These are phyloP conservation scores for Rhodotorula diobovata DNA, from an alignment of 768 basidiomycete genomes.

Conservation along the genomic window DNA sequence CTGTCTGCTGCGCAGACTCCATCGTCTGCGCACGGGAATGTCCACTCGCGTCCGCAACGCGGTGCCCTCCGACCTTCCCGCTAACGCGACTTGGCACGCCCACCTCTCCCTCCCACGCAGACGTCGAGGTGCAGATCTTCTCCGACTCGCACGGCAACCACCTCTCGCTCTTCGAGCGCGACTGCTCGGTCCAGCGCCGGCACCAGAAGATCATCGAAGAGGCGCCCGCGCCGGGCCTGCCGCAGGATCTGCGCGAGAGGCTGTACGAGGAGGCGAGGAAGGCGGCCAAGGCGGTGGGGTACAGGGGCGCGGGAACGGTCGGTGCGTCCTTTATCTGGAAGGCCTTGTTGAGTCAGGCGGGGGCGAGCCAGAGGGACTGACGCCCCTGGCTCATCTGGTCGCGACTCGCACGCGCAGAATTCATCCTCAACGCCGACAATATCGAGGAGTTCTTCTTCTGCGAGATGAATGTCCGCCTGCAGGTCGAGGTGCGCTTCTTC, in stretches of 20 bases:
- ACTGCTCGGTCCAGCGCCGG: conserved; percentile 40
- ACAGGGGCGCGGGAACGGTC: conserved; percentile 88
- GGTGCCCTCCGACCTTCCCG: too few species aligned
- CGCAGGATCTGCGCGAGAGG: conserved; percentile 70
- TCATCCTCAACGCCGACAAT: conserved; percentile 87
- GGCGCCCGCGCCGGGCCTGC: conserved; percentile 86
- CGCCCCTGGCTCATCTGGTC: conserved; percentile 1
- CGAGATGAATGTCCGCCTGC: conserved; percentile 62
- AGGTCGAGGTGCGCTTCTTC: conserved; percentile 40
- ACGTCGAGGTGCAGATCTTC: conserved; percentile 89
- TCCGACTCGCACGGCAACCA: conserved; percentile 73
- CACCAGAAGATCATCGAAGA: conserved; percentile 88
- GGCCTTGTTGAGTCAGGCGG: not conserved
- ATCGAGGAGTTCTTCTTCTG: conserved; percentile 80
- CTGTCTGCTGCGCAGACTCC: not conserved
- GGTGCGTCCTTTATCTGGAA: conserved; percentile 1
- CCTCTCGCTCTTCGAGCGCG: conserved; percentile 82
- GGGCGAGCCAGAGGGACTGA: not conserved
- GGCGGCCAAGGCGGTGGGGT: conserved; percentile 86
- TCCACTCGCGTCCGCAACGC: too few species aligned
- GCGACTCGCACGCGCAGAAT: conserved; percentile 60
- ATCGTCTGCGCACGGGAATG: too few species aligned
- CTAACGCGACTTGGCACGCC: not conserved
- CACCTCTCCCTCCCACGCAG: not conserved
- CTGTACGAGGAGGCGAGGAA: conserved; percentile 81